Evolutionary conservation across 1,284 basidiomycete species (phyloP).

Genomic region (Leucoagaricus sp.): DNA sequence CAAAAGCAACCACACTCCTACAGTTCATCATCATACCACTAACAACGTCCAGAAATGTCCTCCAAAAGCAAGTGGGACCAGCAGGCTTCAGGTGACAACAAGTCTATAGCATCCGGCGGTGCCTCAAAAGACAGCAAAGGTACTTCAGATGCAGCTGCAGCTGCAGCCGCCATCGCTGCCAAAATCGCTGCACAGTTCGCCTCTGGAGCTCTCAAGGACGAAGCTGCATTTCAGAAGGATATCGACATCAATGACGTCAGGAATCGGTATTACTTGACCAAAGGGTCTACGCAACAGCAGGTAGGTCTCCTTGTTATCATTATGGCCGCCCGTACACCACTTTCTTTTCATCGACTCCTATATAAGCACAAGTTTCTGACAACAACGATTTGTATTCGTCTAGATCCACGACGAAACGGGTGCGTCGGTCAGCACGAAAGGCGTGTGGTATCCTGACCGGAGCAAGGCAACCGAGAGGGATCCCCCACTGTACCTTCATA

Average conservation of each 20-base stretch:
- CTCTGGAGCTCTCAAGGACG: slow-evolving; percentile 53
- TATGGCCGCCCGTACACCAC: background rate
- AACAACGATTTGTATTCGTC: background rate
- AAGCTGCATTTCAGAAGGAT: slow-evolving; percentile 86
- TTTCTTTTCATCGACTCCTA: background rate
- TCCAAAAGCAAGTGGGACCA: slow-evolving; percentile 79
- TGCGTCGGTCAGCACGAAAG: slow-evolving; percentile 88
- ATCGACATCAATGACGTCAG: slow-evolving; percentile 98
- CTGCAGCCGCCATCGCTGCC: slow-evolving; percentile 84
- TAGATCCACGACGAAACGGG: slow-evolving; percentile 91
- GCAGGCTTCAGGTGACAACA: slow-evolving; percentile 36
- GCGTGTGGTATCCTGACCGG: slow-evolving; percentile 92
- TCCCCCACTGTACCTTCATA: slow-evolving; percentile 93
- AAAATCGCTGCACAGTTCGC: slow-evolving; percentile 89
- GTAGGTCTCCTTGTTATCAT: slow-evolving; percentile 45
- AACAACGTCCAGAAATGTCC: slow-evolving; percentile 41
- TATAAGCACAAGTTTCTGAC: background rate
- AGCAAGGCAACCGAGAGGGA: slow-evolving; percentile 89
- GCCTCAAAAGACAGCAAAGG: slow-evolving; percentile 62
- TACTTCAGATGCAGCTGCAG: slow-evolving; percentile 79
- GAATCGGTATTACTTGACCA: slow-evolving; percentile 95
- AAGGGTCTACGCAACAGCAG: slow-evolving; percentile 89
- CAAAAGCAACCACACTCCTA: too few species aligned
- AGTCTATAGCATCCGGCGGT: slow-evolving; percentile 44
- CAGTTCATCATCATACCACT: slow-evolving; percentile 18